Conservation (phyloP, 345 rosid species). For the Angophora floribunda region DNA sequence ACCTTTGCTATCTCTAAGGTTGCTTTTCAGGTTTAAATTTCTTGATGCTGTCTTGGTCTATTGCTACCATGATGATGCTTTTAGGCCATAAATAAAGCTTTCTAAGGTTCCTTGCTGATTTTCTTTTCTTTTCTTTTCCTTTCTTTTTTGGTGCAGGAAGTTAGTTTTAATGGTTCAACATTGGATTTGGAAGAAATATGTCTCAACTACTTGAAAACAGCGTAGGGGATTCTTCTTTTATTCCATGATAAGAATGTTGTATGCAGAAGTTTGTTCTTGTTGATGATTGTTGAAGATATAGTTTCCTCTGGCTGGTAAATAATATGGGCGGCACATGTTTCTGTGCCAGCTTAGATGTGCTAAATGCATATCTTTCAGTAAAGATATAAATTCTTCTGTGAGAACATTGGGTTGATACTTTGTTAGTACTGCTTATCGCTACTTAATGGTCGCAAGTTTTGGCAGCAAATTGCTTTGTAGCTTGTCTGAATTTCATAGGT, state of each 20-base stretch:
- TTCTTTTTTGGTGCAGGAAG: constrained; percentile 32
- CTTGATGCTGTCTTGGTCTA: not conserved
- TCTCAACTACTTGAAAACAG: constrained; percentile 30
- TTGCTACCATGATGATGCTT: not conserved
- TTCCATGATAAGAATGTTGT: not conserved
- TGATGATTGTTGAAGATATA: not conserved
- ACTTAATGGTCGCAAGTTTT: not conserved
- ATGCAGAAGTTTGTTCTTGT: not conserved
- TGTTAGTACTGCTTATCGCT: not conserved
- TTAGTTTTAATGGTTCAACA: constrained; percentile 14
- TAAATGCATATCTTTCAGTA: not conserved
- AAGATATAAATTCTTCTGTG: not conserved
- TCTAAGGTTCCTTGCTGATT: not conserved
- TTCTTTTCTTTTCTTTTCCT: not conserved
- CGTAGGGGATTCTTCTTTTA: constrained; percentile 16
- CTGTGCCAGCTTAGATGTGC: not conserved
- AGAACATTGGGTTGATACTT: not conserved
- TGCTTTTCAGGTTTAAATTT: not conserved
- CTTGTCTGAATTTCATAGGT: not conserved
- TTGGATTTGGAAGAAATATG: constrained; percentile 54
- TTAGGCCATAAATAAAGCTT: not conserved
- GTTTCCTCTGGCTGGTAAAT: not conserved
- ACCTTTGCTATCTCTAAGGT: not conserved
- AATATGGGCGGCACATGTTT: not conserved
- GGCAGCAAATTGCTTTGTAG: not conserved